Evolutionary conservation across 352 stramenopile species (phyloP), one percentile per base, ranked within the genome.

Genomic region (Globisporangium mamillatum): DNA sequence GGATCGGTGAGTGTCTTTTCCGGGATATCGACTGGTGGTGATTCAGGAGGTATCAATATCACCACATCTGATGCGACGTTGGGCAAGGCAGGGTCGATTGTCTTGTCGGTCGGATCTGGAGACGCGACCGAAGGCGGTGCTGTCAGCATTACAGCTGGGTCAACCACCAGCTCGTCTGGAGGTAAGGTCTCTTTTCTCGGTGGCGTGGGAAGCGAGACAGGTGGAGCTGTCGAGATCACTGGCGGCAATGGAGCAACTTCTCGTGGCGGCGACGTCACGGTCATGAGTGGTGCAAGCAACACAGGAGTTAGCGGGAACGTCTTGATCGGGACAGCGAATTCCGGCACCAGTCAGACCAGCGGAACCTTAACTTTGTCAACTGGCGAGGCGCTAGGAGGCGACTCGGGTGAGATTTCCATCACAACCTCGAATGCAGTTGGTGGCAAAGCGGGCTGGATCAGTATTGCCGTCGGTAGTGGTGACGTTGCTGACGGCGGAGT

Each of bases 361-460:
- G 72, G 72, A 18, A 46, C 69, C 7, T 18, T 78, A 55, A 67
- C 60, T 3, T 50, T 78, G 5, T 68, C 66, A 6, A 75, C 69
- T 20, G 66, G 69, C 0, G 25, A 4, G 7, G 56, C 72, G 7
- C 32, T 46, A 41, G 50, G 60, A 41, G 60, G 66, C 6, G 41
- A 66, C n/a, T 79, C 74, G 6, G 74, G 76, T 4, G 69, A 71
- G 34, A 73, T 83, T 56, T 68, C 67, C 18, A 63, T 83, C 27
- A 56, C 66, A 7, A 81, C 76, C 44, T 75, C 71, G 1, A 56
- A 69, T 22, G 66, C 75, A 16, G 48, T 36, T 5, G 59, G 29
- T 0, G 76, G 74, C 0, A 71, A 67, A 27, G 74, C 63, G 3
- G 76, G 76, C 12, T 75, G 52, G 61, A 79, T 82, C 29, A 77